These are phyloP conservation scores for Lablab purpureus DNA, from an alignment of 306 rosid species.

Conservation along the genomic window DNA sequence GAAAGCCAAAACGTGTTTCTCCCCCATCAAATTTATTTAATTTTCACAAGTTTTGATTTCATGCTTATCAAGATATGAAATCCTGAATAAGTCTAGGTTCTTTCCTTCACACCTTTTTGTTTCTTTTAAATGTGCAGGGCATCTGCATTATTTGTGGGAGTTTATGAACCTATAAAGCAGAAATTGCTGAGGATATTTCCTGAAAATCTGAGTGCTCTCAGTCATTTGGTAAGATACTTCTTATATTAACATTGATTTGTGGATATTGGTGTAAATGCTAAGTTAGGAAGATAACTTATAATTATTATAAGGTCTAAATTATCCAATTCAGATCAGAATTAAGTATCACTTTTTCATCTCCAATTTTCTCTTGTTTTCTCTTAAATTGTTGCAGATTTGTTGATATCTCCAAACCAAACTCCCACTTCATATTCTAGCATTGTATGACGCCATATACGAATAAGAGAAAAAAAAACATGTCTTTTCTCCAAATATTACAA, in stretches of 20 bases:
- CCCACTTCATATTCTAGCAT: conserved; percentile 21
- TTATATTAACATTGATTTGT: conserved; percentile 37
- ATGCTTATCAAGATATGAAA: conserved; percentile 30
- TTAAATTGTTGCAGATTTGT: neutral
- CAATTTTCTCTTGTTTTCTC: neutral
- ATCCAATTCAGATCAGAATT: conserved; percentile 15
- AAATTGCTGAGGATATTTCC: conserved; percentile 81
- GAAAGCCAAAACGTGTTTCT: conserved; percentile 22
- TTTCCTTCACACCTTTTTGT: conserved; percentile 37
- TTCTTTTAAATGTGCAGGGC: conserved; percentile 71
- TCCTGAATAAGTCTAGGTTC: conserved; percentile 32
- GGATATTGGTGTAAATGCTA: neutral
- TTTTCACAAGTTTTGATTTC: conserved; percentile 33
- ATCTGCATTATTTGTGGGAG: conserved; percentile 93
- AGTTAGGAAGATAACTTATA: conserved; percentile 1
- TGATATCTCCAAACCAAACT: neutral
- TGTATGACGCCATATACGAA: conserved; percentile 3
- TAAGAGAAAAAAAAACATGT: neutral
- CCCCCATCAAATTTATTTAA: conserved; percentile 12
- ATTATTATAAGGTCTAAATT: neutral
- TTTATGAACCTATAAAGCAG: conserved; percentile 94
- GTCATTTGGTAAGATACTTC: conserved; percentile 82
- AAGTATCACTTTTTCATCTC: conserved; percentile 1
- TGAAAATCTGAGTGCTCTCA: conserved; percentile 82
- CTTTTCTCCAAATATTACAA: neutral